A percentile compares a stretch with the other conserved stretches of the same genome.
Conservation (phyloP, 768 basidiomycete species). For the Suillus variegatus region DNA sequence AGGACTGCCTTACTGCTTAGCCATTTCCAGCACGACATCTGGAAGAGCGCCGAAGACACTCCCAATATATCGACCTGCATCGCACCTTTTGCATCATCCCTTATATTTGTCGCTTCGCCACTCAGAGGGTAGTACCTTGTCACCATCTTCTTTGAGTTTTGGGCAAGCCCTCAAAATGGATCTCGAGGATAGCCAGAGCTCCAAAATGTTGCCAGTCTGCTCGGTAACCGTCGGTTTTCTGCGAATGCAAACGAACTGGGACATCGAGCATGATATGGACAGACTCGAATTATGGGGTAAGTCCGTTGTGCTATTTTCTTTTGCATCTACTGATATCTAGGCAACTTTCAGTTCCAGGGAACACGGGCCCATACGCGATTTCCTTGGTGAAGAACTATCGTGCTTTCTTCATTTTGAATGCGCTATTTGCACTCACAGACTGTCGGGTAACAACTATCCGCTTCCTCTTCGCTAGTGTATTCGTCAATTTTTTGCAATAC, state of each 20-base stretch:
- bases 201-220: background rate
- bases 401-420: slow-evolving; percentile 12
- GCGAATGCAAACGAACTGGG: background rate
- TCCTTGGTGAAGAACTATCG: slow-evolving; percentile 18
- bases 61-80: slow-evolving; percentile 17
- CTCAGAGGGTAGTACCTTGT: background rate
- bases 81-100: background rate
- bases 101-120: background rate
- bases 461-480: background rate
- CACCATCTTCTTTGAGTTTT: background rate
- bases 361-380: slow-evolving; percentile 19
- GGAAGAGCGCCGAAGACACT: slow-evolving; percentile 20
- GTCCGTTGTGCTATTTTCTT: background rate
- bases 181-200: background rate
- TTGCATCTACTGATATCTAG: background rate
- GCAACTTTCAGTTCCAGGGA: slow-evolving; percentile 12
- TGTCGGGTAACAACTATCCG: background rate
- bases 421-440: slow-evolving; percentile 10
- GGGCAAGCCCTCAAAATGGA: background rate
- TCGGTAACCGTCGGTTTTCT: background rate
- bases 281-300: background rate
- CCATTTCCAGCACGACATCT: slow-evolving; percentile 21
- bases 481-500: slow-evolving; percentile 7
- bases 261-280: background rate
- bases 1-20: slow-evolving; percentile 23